Percentiles rank a stretch among this genome's conserved stretches.
These are phyloP conservation scores for Linnemannia exigua DNA, from an alignment of 192 early-diverging fungal species.

Conservation along the genomic window DNA sequence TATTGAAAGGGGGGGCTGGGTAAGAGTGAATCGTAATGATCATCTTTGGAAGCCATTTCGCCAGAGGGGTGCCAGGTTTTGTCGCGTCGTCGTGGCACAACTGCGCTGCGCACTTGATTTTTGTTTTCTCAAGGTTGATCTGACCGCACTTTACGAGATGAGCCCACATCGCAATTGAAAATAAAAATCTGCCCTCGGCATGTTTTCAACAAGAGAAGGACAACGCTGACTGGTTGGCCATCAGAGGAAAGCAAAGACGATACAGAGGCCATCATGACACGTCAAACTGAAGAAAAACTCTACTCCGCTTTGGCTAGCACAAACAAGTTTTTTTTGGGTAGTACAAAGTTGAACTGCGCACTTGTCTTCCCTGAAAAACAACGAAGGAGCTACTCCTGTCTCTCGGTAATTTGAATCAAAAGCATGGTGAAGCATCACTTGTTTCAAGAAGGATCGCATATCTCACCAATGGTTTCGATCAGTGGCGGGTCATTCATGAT, in stretches of 20 bases:
- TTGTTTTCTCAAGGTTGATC: background rate
- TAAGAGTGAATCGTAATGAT: background rate
- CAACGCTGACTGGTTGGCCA: background rate
- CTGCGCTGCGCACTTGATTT: background rate
- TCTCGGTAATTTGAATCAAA: background rate
- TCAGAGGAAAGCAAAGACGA: background rate
- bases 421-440: no score
- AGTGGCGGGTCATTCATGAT: no score
- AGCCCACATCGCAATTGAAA: background rate
- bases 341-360: background rate
- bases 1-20: background rate
- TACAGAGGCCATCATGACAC: background rate
- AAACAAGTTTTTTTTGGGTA: background rate
- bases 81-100: background rate
- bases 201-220: background rate
- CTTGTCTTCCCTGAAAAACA: background rate
- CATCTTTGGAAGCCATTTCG: background rate
- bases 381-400: background rate
- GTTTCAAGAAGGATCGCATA: background rate
- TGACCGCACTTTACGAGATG: background rate
- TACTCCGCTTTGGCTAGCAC: background rate
- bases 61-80: background rate
- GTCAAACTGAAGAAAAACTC: background rate
- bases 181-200: background rate
- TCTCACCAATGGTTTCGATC: no score